Evolutionary conservation across 78 protist species (phyloP).

Genomic region (Guillardia theta): DNA sequence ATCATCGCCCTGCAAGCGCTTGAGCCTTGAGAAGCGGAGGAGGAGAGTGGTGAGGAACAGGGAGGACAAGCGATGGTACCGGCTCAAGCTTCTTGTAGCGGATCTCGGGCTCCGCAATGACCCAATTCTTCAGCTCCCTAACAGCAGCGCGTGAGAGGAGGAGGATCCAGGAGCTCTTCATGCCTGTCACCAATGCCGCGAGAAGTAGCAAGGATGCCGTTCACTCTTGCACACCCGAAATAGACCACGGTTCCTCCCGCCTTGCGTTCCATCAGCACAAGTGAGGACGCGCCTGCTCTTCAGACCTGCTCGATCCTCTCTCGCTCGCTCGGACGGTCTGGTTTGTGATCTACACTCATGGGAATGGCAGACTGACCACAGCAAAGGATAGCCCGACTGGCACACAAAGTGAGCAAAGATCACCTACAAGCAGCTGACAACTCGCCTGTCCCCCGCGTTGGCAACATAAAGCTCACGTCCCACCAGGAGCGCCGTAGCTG

Average conservation of each 20-base stretch:
- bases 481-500: neutral
- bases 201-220: constrained; percentile 25
- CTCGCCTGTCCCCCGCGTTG: constrained; percentile 21
- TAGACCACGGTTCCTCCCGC: neutral
- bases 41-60: neutral
- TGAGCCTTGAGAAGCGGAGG: neutral
- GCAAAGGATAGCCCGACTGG: no score
- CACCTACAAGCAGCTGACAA: no score
- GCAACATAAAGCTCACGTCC: constrained; percentile 17
- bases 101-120: constrained; percentile 18
- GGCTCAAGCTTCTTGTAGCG: neutral
- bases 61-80: neutral
- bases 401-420: no score
- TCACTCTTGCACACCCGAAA: neutral
- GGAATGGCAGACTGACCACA: neutral
- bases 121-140: constrained; percentile 8
- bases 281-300: neutral
- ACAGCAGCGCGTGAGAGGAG: no score
- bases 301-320: neutral
- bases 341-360: constrained; percentile 2
- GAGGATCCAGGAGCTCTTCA: no score
- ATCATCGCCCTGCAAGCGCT: neutral
- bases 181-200: constrained; percentile 35
- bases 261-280: neutral
- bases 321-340: constrained; percentile 15